phyloP scores from a whole-genome alignment of 139 green algal genomes.

The Picochlorum sp. region DNA sequence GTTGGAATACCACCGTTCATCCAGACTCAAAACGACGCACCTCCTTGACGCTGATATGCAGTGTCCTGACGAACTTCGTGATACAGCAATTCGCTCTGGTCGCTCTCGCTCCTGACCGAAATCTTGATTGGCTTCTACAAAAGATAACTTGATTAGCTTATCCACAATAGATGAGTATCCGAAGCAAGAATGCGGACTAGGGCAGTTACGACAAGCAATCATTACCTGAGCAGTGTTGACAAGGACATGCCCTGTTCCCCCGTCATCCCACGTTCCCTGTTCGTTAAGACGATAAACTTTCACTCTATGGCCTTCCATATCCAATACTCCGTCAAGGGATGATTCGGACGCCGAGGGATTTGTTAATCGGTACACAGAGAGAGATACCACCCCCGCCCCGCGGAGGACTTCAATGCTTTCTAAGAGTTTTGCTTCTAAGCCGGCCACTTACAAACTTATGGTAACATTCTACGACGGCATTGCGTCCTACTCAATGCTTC shows the following conservation, averaged over 20 bases:
- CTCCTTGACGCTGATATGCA: conserved; percentile 75
- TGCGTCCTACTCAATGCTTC: no score
- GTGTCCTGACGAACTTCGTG: conserved; percentile 73
- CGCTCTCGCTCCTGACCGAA: conserved; percentile 68
- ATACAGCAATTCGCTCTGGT: conserved; percentile 55
- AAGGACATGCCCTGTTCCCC: conserved; percentile 77
- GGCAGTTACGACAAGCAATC: conserved; percentile 1
- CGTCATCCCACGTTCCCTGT: conserved; percentile 88
- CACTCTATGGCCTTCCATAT: conserved; percentile 28
- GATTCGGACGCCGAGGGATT: no score
- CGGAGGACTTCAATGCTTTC: no score
- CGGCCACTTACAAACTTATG: no score
- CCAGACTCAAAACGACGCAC: conserved; percentile 9
- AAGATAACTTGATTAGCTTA: no score
- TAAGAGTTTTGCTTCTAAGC: no score
- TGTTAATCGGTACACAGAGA: no score
- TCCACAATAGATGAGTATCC: no score
- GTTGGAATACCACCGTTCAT: neutral
- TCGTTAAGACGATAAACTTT: conserved; percentile 89
- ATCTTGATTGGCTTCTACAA: conserved; percentile 46
- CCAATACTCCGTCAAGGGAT: no score
- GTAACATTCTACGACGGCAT: no score
- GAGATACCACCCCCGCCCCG: no score
- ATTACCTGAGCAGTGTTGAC: conserved; percentile 81
- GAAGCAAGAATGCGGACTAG: no score